phyloP scores from a whole-genome alignment of 768 basidiomycete genomes.

The Amanita pseudoporphyria region DNA sequence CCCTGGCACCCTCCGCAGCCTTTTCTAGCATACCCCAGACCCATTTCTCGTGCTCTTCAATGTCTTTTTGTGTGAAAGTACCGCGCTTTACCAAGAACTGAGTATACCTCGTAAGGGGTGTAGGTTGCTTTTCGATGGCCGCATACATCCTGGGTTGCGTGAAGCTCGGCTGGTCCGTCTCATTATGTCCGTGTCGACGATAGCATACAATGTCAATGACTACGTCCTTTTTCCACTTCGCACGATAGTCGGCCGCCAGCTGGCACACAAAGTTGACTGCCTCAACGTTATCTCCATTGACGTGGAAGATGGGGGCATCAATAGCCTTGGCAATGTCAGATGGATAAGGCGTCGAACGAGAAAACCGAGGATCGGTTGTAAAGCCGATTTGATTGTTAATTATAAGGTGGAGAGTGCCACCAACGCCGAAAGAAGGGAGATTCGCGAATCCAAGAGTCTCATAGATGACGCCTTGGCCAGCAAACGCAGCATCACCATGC shows the following conservation, averaged over 20 bases:
- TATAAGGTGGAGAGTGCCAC: constrained; percentile 96
- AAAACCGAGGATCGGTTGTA: constrained; percentile 96
- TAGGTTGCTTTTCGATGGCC: constrained; percentile 90
- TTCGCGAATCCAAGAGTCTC: constrained; percentile 99
- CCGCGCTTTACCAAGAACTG: constrained; percentile 85
- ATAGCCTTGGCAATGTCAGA: constrained; percentile 98
- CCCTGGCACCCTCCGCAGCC: constrained; percentile 87
- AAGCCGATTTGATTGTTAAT: constrained; percentile 99
- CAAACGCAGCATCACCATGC: constrained; percentile 98
- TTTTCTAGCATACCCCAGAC: constrained; percentile 99
- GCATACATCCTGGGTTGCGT: constrained; percentile 99
- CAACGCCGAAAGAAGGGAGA: constrained; percentile 91
- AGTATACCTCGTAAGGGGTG: constrained; percentile 85
- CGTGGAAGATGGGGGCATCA: constrained; percentile 98
- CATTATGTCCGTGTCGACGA: constrained; percentile 98
- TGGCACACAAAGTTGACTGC: constrained; percentile 98
- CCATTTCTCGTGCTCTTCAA: constrained; percentile 98
- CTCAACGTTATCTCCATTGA: constrained; percentile 97
- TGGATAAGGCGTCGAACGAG: constrained; percentile 95
- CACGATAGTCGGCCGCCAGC: constrained; percentile 95
- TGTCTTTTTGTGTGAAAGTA: constrained; percentile 92
- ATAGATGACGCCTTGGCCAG: constrained; percentile 97
- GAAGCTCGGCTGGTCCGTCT: constrained; percentile 98
- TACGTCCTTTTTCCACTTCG: constrained; percentile 98
- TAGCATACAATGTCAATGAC: constrained; percentile 99